Percentiles rank a stretch among this genome's conserved stretches.
Conservation (phyloP, 495 filamentous ascomycete species). For the Bacidia gigantensis region DNA sequence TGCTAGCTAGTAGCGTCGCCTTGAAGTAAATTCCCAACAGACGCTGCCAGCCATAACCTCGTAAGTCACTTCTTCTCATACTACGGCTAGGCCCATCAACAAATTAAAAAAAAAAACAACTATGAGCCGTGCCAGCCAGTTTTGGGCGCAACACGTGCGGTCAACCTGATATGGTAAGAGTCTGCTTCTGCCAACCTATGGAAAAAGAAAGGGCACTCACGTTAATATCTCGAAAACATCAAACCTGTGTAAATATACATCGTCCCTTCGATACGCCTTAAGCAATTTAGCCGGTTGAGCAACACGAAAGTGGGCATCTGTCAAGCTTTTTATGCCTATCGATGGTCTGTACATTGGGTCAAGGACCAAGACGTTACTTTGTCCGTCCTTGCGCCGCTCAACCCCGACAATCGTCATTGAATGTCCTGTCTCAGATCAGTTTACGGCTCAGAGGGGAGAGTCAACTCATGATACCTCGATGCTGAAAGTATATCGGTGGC, state of each 20-base stretch:
- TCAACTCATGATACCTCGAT: conserved; percentile 58
- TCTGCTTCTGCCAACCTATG: neutral
- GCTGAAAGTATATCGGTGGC: conserved; percentile 85
- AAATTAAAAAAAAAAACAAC: no score
- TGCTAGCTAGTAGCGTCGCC: neutral
- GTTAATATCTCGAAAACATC: conserved; percentile 64
- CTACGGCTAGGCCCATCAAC: neutral
- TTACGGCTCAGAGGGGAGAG: no score
- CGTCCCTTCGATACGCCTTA: conserved; percentile 56
- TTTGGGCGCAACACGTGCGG: neutral
- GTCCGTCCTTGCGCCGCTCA: conserved; percentile 52
- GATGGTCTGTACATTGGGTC: conserved; percentile 77
- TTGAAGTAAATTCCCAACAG: no score
- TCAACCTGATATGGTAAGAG: conserved; percentile 2
- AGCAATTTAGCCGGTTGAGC: conserved; percentile 42
- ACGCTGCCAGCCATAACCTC: no score
- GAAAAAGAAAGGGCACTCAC: conserved; percentile 41
- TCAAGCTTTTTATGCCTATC: conserved; percentile 41
- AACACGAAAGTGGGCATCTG: conserved; percentile 31
- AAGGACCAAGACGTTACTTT: conserved; percentile 65
- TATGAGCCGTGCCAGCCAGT: conserved; percentile 2
- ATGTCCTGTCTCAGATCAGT: conserved; percentile 58
- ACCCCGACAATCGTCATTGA: conserved; percentile 87
- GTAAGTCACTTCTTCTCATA: neutral
- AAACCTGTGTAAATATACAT: conserved; percentile 52